Evolutionary conservation across 345 rosid genomes (phyloP).

Genomic region (Eucalyptus tenuipes): DNA sequence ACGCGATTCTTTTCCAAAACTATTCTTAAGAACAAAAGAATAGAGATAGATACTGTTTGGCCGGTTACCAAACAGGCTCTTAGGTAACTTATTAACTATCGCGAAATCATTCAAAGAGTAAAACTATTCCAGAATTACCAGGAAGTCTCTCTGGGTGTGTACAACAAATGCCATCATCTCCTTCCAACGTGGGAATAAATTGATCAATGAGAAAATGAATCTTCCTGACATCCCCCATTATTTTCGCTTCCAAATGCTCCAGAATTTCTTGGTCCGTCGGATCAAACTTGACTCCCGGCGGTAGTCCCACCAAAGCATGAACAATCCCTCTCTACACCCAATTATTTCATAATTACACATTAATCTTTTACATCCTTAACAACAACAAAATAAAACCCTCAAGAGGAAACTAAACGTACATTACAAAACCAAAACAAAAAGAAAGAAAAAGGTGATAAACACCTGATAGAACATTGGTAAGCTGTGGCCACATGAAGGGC

Average conservation of each 20-base stretch:
- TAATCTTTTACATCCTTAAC: rapidly evolving
- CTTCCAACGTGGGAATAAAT: constrained; percentile 79
- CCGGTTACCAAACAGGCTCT: too few species aligned
- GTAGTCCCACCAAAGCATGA: constrained; percentile 67
- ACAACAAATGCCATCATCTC: constrained; percentile 85
- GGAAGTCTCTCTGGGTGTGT: constrained; percentile 90
- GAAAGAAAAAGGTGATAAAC: background rate
- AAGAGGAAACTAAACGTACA: background rate
- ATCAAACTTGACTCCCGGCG: constrained; percentile 89
- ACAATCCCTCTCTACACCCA: background rate
- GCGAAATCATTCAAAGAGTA: background rate
- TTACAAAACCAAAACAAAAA: background rate
- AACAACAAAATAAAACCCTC: background rate
- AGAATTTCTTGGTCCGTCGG: constrained; percentile 87
- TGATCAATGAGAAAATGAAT: constrained; percentile 82
- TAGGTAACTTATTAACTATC: background rate
- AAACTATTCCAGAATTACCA: constrained; percentile 18
- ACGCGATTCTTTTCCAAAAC: too few species aligned
- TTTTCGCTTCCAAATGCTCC: constrained; percentile 75
- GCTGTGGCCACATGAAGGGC: constrained; percentile 75
- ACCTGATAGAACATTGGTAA: constrained; percentile 56
- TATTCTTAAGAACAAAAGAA: too few species aligned
- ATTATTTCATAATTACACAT: background rate
- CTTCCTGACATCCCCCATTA: constrained; percentile 30
- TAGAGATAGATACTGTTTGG: too few species aligned